A percentile compares a stretch with the other conserved stretches of the same genome.
Conservation (phyloP, 495 filamentous ascomycete genomes). For the Penicillium coprophilum region DNA sequence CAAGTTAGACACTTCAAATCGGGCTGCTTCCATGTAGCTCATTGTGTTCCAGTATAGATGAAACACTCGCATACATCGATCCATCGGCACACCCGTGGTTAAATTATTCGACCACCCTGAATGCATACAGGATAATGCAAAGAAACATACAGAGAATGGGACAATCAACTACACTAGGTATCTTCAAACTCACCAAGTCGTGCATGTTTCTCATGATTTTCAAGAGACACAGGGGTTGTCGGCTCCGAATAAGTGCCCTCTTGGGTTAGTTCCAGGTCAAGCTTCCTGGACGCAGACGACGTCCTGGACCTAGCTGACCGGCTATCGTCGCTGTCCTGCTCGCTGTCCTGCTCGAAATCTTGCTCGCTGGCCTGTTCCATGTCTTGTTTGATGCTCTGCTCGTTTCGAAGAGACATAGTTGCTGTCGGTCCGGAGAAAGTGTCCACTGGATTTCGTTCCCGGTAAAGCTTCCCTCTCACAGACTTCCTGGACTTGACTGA, state of each 20-base stretch:
- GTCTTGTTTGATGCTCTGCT: neutral
- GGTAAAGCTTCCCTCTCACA: neutral
- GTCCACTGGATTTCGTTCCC: neutral
- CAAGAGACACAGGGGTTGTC: neutral
- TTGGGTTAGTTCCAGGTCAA: neutral
- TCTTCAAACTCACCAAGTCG: conserved; percentile 30
- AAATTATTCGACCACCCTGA: no score
- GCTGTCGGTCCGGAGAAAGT: neutral
- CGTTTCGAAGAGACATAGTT: neutral
- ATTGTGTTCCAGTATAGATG: neutral
- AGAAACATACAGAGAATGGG: neutral
- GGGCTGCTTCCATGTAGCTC: neutral
- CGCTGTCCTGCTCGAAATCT: neutral
- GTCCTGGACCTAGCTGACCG: neutral
- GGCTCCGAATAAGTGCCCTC: conserved; percentile 1
- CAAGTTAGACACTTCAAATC: neutral
- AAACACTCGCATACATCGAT: neutral
- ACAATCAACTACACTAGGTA: neutral
- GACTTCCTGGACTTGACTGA: neutral
- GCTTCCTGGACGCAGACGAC: neutral
- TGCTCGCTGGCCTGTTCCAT: neutral
- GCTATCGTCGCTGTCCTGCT: neutral
- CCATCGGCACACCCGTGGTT: neutral
- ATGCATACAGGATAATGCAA: neutral
- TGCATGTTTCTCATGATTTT: conserved; percentile 6